A percentile compares a stretch with the other conserved stretches of the same genome.
These are phyloP conservation scores for Castanea mollissima DNA, from an alignment of 306 rosid genomes.

Conservation along the genomic window DNA sequence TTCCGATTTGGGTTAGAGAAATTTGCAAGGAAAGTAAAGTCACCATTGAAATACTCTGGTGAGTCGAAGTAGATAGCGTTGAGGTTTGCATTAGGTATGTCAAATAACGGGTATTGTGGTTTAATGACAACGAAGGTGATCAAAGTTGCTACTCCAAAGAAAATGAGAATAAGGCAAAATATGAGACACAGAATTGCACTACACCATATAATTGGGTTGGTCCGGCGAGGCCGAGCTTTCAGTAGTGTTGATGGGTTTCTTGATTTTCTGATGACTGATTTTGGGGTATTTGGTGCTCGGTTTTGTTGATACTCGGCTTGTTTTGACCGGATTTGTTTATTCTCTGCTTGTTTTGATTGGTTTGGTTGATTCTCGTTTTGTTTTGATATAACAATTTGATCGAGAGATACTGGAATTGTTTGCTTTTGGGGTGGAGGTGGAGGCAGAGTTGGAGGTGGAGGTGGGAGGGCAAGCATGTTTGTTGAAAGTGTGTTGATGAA, in stretches of 20 bases:
- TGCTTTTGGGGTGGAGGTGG: conserved; percentile 22
- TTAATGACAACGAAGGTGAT: conserved; percentile 60
- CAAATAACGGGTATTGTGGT: conserved; percentile 66
- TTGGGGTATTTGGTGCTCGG: conserved; percentile 19
- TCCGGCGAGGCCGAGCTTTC: conserved; percentile 42
- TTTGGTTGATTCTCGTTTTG: conserved; percentile 22
- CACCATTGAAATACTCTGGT: conserved; percentile 73
- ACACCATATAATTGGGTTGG: conserved; percentile 81
- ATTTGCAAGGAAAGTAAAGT: conserved; percentile 66
- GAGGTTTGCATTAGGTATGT: conserved; percentile 76
- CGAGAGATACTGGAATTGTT: conserved; percentile 37
- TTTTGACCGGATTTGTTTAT: conserved; percentile 13
- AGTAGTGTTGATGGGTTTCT: conserved; percentile 36
- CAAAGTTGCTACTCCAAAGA: conserved; percentile 76
- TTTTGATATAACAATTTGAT: conserved; percentile 40
- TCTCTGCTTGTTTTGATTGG: background rate
- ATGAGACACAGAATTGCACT: conserved; percentile 63
- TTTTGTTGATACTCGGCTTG: conserved; percentile 5
- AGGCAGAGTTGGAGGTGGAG: conserved; percentile 26
- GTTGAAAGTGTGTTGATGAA: conserved; percentile 8
- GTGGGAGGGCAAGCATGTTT: conserved; percentile 42
- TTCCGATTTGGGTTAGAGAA: conserved; percentile 84
- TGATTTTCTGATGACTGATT: conserved; percentile 19
- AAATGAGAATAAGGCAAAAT: conserved; percentile 73
- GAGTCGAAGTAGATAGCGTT: conserved; percentile 75